A percentile compares a stretch with the other conserved stretches of the same genome.
These are phyloP conservation scores for Coniochaeta sp. DNA, from an alignment of 2,329 filamentous ascomycete species.

Conservation along the genomic window DNA sequence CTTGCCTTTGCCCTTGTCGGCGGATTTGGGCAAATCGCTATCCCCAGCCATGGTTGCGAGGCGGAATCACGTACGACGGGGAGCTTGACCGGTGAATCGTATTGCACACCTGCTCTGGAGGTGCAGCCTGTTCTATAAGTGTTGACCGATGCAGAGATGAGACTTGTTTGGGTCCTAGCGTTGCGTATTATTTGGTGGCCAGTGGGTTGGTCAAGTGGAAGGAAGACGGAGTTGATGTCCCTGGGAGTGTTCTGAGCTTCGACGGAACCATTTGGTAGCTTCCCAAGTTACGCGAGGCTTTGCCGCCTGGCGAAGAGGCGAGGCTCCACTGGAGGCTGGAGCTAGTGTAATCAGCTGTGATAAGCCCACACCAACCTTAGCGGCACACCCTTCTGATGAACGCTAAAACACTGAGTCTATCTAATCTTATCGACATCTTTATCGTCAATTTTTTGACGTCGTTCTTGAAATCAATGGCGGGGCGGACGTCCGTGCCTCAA, in stretches of 20 bases:
- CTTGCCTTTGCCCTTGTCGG: conserved; percentile 97
- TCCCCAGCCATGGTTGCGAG: conserved; percentile 72
- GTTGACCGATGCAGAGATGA: background rate
- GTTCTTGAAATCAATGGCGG: background rate
- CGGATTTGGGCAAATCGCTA: conserved; percentile 73
- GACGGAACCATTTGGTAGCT: conserved; percentile 10
- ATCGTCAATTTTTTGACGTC: conserved; percentile 4
- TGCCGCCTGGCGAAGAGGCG: conserved; percentile 21
- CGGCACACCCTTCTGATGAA: background rate
- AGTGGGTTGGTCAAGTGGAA: background rate
- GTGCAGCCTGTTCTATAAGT: background rate
- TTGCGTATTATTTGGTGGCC: background rate
- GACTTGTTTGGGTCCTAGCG: background rate
- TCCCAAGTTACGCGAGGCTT: conserved; percentile 26
- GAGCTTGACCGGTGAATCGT: background rate
- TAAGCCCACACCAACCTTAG: background rate
- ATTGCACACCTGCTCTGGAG: background rate
- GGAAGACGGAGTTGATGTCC: background rate
- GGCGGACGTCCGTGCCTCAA: background rate
- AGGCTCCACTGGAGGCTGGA: conserved; percentile 1
- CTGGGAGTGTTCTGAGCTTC: conserved; percentile 9
- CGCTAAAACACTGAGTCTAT: background rate
- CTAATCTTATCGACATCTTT: conserved; percentile 10
- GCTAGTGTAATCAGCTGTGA: background rate
- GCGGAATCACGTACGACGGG: background rate